These are phyloP conservation scores for Apiospora sp. DNA, from an alignment of 2,329 filamentous ascomycete species.

Conservation along the genomic window DNA sequence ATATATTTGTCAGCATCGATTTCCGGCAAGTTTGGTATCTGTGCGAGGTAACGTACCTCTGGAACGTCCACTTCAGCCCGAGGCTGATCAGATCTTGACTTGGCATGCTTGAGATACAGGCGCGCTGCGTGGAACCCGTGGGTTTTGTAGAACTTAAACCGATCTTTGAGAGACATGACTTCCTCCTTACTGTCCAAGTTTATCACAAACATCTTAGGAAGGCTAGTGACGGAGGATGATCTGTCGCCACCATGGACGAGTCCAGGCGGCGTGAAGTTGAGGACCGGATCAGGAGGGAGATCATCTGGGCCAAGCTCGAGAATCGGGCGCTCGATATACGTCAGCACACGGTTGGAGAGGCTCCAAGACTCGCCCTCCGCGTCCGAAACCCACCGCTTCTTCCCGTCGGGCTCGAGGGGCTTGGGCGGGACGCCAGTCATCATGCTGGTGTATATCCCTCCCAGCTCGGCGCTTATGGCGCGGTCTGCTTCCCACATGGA, in stretches of 20 bases:
- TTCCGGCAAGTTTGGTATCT: neutral
- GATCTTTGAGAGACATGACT: neutral
- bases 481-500: neutral
- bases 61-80: neutral
- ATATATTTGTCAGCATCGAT: neutral
- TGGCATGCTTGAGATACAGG: neutral
- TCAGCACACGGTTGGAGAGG: neutral
- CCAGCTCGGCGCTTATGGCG: neutral
- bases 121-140: neutral
- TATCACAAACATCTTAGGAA: neutral
- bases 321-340: neutral
- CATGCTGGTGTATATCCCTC: neutral
- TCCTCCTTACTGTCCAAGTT: neutral
- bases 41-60: neutral
- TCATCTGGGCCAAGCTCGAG: neutral
- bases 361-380: neutral
- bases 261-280: neutral
- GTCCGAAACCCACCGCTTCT: neutral
- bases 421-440: neutral
- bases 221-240: neutral
- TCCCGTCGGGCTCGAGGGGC: neutral
- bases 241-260: neutral
- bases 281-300: neutral
- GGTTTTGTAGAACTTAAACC: constrained; percentile 1
- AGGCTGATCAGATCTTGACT: neutral